Percentiles rank a stretch among this genome's conserved stretches.
Conservation (phyloP, 495 filamentous ascomycete species). For the Aspergillus kassunensis region DNA sequence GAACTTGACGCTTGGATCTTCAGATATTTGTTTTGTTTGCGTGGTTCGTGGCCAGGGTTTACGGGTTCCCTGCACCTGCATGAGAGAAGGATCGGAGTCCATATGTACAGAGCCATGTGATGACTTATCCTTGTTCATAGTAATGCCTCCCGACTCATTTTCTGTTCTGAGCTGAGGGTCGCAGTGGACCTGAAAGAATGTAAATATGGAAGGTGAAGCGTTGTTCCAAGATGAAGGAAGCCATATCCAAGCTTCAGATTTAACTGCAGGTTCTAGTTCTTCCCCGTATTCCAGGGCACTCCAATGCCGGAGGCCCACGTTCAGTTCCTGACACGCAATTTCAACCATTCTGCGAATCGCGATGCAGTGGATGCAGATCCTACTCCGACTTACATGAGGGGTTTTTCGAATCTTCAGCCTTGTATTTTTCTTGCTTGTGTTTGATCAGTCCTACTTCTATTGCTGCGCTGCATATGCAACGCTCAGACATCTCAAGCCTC, state of each 20-base stretch:
- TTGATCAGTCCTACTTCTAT: too few relatives aligned
- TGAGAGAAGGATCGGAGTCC: not conserved
- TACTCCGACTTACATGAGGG: not conserved
- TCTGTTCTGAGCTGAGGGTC: too few relatives aligned
- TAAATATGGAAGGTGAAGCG: conserved; percentile 2
- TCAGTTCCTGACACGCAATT: conserved; percentile 6
- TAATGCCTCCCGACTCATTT: not conserved
- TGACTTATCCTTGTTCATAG: not conserved
- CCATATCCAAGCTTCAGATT: too few relatives aligned
- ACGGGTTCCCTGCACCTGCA: not conserved
- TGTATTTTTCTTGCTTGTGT: not conserved
- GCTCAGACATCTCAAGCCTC: not conserved
- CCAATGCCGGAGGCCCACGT: conserved; percentile 3
- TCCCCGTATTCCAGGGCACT: not conserved
- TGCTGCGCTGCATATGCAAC: too few relatives aligned
- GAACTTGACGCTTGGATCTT: not conserved
- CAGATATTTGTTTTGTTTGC: not conserved
- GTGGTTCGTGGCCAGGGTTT: not conserved
- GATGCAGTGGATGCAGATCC: not conserved
- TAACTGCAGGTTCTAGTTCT: not conserved
- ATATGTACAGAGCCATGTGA: not conserved
- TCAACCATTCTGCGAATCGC: not conserved
- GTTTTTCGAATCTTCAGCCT: not conserved
- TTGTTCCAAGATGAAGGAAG: too few relatives aligned
- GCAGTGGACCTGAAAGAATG: not conserved